Percentiles rank a stretch among this genome's conserved stretches.
Conservation (phyloP, 2,329 filamentous ascomycete genomes). For the Claviceps paspali region DNA sequence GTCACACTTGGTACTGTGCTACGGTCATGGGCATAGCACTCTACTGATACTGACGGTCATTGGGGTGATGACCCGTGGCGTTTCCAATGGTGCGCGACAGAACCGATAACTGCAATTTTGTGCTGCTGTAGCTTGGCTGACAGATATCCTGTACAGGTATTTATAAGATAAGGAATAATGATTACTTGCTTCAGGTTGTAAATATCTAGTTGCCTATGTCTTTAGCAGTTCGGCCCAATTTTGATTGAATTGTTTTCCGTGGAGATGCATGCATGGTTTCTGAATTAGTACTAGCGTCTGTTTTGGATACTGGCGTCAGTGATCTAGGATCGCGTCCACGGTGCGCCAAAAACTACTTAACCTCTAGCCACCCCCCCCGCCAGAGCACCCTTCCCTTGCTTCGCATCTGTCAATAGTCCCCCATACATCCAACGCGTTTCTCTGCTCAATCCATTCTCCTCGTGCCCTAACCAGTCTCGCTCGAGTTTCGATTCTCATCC, state of each 20-base stretch:
- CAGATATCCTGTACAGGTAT: too few species aligned
- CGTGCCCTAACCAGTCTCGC: too few species aligned
- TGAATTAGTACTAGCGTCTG: conserved; percentile 17
- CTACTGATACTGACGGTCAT: neutral
- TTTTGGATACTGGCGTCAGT: conserved; percentile 14
- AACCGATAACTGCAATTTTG: too few species aligned
- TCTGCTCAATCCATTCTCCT: conserved; percentile 1
- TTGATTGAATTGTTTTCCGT: conserved; percentile 9
- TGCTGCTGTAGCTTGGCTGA: too few species aligned
- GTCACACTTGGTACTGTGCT: neutral
- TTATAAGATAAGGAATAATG: too few species aligned
- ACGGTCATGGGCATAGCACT: neutral
- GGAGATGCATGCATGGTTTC: conserved; percentile 17
- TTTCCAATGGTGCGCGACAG: too few species aligned
- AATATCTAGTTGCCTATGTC: neutral
- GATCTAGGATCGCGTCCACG: conserved; percentile 33
- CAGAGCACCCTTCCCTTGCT: conserved; percentile 19
- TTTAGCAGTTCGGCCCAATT: conserved; percentile 12
- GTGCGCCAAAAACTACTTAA: conserved; percentile 44
- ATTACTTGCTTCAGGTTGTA: neutral
- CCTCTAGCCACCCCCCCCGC: conserved; percentile 32
- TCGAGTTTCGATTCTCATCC: conserved; percentile 8
- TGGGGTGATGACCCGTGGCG: too few species aligned
- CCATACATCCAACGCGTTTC: conserved; percentile 21
- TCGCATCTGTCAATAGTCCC: conserved; percentile 20